Evolutionary conservation across 2,329 filamentous ascomycete genomes (phyloP).

Genomic region (Fusarium penzigii): DNA sequence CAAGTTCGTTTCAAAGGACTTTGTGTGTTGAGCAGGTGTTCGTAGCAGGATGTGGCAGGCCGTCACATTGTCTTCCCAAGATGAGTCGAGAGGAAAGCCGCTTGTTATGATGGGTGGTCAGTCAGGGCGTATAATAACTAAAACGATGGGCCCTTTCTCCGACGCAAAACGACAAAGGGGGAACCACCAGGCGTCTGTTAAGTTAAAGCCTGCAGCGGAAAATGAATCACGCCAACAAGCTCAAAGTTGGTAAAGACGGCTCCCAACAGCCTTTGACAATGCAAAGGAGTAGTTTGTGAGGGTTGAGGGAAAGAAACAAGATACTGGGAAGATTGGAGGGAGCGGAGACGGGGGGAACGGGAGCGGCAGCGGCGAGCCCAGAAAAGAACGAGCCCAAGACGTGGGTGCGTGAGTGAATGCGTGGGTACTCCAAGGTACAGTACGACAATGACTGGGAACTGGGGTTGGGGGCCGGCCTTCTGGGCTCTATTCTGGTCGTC

Average conservation of each 20-base stretch:
- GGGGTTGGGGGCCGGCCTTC: conserved; percentile 1
- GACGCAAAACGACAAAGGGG: conserved; percentile 23
- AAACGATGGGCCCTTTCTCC: conserved; percentile 20
- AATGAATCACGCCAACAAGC: conserved; percentile 22
- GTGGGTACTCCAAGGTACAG: conserved; percentile 6
- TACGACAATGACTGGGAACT: too few species aligned
- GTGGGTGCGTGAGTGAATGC: conserved; percentile 8
- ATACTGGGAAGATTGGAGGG: conserved; percentile 30
- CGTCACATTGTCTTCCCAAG: conserved; percentile 31
- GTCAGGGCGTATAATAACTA: conserved; percentile 15
- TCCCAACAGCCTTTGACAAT: conserved; percentile 24
- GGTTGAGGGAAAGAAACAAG: conserved; percentile 23
- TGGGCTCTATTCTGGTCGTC: too few species aligned
- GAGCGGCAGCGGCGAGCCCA: conserved; percentile 28
- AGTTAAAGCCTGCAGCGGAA: conserved; percentile 9
- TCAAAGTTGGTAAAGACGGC: conserved; percentile 14
- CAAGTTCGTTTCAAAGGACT: not conserved
- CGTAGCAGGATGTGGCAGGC: conserved; percentile 14
- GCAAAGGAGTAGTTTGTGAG: conserved; percentile 22
- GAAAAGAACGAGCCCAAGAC: conserved; percentile 29
- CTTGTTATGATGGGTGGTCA: conserved; percentile 22
- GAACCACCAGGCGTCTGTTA: conserved; percentile 12
- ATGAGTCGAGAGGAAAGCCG: conserved; percentile 29
- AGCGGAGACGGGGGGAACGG: conserved; percentile 35
- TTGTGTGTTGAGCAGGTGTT: not conserved